phyloP scores from a whole-genome alignment of 495 filamentous ascomycete genomes.

The Aspergillus sclerotiicarbonarius region DNA sequence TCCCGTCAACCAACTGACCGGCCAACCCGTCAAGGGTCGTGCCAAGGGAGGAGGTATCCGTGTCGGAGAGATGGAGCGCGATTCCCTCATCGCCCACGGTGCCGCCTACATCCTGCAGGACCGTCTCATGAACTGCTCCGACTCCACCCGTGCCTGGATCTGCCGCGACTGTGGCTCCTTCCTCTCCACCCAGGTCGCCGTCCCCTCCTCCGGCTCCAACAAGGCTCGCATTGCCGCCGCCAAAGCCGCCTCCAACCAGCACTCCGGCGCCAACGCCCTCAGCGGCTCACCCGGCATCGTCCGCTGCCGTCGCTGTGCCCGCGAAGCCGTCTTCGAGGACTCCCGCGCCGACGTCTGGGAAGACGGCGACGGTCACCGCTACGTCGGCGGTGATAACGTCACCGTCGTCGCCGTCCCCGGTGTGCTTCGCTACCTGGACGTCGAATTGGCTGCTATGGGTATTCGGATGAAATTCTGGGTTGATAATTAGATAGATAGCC shows the following conservation, averaged over 20 bases:
- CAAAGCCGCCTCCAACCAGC: slow-evolving; percentile 32
- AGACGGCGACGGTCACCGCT: slow-evolving; percentile 77
- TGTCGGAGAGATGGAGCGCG: slow-evolving; percentile 98
- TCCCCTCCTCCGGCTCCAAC: slow-evolving; percentile 35
- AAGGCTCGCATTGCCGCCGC: slow-evolving; percentile 34
- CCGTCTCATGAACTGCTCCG: slow-evolving; percentile 92
- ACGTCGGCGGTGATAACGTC: slow-evolving; percentile 84
- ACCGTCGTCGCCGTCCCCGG: slow-evolving; percentile 90
- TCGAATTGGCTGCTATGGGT: slow-evolving; percentile 92
- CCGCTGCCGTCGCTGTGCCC: slow-evolving; percentile 82
- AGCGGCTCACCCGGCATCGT: slow-evolving; percentile 63
- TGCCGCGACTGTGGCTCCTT: slow-evolving; percentile 87
- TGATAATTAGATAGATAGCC: slow-evolving; percentile 33
- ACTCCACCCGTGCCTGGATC: slow-evolving; percentile 83
- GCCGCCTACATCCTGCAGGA: slow-evolving; percentile 94
- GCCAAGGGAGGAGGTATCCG: slow-evolving; percentile 96
- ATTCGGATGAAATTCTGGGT: slow-evolving; percentile 87
- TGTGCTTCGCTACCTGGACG: slow-evolving; percentile 88
- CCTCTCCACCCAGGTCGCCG: slow-evolving; percentile 75
- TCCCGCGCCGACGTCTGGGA: slow-evolving; percentile 79
- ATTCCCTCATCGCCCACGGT: slow-evolving; percentile 90
- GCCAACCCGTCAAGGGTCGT: slow-evolving; percentile 94
- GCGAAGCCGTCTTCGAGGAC: slow-evolving; percentile 58
- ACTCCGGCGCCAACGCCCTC: slow-evolving; percentile 14
- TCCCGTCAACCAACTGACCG: slow-evolving; percentile 80